Evolutionary conservation across 176 grass and related monocot genomes (phyloP).

Genomic region (Bolboschoenus planiculmis): DNA sequence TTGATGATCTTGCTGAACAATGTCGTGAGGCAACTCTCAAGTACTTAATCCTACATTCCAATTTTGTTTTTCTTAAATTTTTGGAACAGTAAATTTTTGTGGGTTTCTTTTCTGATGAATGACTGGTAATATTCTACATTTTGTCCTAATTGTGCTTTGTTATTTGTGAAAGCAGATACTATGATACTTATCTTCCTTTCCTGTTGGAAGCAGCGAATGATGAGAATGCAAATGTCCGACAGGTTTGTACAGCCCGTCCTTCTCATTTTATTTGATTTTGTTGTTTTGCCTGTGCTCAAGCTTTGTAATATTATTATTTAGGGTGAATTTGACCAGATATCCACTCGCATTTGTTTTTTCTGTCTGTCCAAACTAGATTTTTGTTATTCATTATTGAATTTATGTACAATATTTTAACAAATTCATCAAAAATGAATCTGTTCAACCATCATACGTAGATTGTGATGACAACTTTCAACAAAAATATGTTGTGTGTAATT

Average conservation of each 20-base stretch:
- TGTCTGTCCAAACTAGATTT: background rate
- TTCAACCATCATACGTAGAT: background rate
- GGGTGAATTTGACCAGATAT: background rate
- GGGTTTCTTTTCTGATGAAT: background rate
- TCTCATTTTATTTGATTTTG: background rate
- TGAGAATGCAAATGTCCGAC: constrained; percentile 82
- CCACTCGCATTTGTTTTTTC: background rate
- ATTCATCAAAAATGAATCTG: background rate
- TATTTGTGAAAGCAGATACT: constrained; percentile 53
- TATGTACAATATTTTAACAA: background rate
- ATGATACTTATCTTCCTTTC: constrained; percentile 96
- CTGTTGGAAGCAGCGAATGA: constrained; percentile 92
- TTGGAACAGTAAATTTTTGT: background rate
- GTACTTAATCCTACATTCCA: constrained; percentile 23
- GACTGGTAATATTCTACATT: background rate
- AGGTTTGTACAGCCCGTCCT: constrained; percentile 37
- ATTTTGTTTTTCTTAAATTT: background rate
- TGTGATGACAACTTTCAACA: background rate
- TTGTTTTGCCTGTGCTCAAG: background rate
- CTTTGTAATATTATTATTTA: background rate
- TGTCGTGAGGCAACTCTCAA: constrained; percentile 76
- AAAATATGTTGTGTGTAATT: background rate
- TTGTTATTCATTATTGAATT: background rate
- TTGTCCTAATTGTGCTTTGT: background rate
- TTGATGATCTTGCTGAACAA: constrained; percentile 98